phyloP scores from a whole-genome alignment of 202 grass and related monocot species.

The Zizania palustris region DNA sequence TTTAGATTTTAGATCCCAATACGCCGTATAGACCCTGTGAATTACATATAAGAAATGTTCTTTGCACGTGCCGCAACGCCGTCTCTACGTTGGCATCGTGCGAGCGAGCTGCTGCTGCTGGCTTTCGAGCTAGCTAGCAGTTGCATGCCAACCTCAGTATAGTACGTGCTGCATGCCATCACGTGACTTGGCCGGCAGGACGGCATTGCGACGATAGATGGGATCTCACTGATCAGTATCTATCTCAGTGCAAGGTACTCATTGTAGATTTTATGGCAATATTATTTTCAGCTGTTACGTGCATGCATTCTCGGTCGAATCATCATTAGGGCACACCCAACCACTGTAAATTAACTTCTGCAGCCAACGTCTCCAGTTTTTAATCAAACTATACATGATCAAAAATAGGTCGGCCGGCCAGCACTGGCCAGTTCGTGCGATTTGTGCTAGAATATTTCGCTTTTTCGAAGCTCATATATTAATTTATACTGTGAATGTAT shows the following conservation, averaged over 20 bases:
- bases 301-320: neutral
- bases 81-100: neutral
- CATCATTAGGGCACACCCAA: constrained; percentile 5
- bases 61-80: constrained; percentile 22
- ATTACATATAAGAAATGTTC: neutral
- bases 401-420: neutral
- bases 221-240: constrained; percentile 33
- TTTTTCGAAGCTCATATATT: too few species aligned
- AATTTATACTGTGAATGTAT: too few species aligned
- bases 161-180: too few species aligned
- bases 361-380: neutral
- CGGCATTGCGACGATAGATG: neutral
- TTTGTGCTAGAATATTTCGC: too few species aligned
- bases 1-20: too few species aligned
- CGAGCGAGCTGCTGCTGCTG: constrained; percentile 6
- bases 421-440: too few species aligned
- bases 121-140: neutral
- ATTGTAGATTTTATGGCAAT: constrained; percentile 19
- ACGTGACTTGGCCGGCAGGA: constrained; percentile 36
- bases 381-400: neutral
- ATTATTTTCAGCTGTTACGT: constrained; percentile 22
- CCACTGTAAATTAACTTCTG: neutral
- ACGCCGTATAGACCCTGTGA: too few species aligned
- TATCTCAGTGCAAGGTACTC: constrained; percentile 42
- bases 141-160: neutral